Base-by-base conservation (phyloP, 768 basidiomycete genomes). In the Termitomyces sp. region DNA sequence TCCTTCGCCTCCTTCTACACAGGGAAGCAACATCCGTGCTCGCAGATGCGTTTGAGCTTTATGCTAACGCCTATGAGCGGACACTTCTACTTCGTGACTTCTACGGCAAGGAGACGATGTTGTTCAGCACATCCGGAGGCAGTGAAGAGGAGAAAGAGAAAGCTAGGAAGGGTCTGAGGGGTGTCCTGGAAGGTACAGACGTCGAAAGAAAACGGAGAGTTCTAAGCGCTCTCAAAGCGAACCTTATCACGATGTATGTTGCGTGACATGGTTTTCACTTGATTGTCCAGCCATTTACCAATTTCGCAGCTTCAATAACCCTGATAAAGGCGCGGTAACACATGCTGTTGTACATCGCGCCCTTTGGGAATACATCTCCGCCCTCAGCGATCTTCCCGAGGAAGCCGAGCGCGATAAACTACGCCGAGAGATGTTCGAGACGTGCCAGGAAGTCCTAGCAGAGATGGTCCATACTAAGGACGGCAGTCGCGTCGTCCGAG, bases 381-480 rank as follows among this genome's bases (percentile, higher is more conserved):
- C 82, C 16, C 66, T 92, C 31, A 79, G 76, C 60, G 71, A 74
- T 27, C 63, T 84, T 15, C 70, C 80, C 18, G 84, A 89, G 47
- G 84, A 83, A 40, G 74, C 75, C 0, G 91, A 91, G 54, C 74
- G 76, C 53, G 89, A 94, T 53, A 91, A 86, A 68, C 69, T 87
- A 50, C 78, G 88, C 52, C 75, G 82, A 49, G 93, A 93, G 57
- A 83, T 94, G 15, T 89, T 93, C 36, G 91, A 95, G 62, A 85
- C 76, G 86, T 93, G 89, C 61, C 85, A 91, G 58, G 94, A 96
- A 39, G 79, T 88, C 18, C 74, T 96, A 7, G 87, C 94, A 0
- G 94, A 97, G 65, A 90, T 96, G 80, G 91, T 94, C 0, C 94
- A 98, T 64, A 98, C 94, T 15, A 92, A 84, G 64, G 91, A 96